Evolutionary conservation across 2,329 filamentous ascomycete genomes (phyloP).

Genomic region (Mollisiaceae sp.): DNA sequence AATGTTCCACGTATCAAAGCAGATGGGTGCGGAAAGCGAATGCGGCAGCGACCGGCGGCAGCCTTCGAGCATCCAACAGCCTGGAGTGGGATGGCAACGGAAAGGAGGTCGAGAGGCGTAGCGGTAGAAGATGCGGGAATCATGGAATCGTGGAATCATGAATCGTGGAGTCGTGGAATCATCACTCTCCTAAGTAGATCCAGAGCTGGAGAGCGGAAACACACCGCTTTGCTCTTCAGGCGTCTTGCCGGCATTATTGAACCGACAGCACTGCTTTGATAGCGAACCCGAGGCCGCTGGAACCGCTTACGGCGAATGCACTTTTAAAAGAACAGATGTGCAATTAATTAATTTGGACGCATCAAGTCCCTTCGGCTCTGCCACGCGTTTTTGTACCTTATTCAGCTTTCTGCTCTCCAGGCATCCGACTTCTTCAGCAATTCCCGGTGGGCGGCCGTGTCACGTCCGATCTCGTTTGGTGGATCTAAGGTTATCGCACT

Average conservation of each 20-base stretch:
- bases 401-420: background rate
- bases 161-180: background rate
- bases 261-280: background rate
- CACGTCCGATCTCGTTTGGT: background rate
- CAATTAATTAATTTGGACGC: background rate
- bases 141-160: background rate
- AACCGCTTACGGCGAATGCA: background rate
- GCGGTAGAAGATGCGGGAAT: background rate
- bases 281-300: background rate
- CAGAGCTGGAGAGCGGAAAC: background rate
- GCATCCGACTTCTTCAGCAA: background rate
- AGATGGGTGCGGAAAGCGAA: slow-evolving; percentile 1
- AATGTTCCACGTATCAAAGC: background rate
- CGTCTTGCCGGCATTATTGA: background rate
- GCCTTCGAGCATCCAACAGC: background rate
- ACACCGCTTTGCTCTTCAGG: background rate
- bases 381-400: background rate
- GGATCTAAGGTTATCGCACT: slow-evolving; percentile 12
- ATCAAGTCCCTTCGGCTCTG: background rate
- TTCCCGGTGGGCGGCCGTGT: background rate
- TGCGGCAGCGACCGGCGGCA: background rate
- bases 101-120: background rate
- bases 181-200: too few relatives aligned
- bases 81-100: background rate
- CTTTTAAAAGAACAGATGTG: slow-evolving; percentile 2